Percentiles rank a stretch among this genome's conserved stretches.
phyloP scores from a whole-genome alignment of 2,329 filamentous ascomycete genomes.

The Pseudogymnoascus sp. region DNA sequence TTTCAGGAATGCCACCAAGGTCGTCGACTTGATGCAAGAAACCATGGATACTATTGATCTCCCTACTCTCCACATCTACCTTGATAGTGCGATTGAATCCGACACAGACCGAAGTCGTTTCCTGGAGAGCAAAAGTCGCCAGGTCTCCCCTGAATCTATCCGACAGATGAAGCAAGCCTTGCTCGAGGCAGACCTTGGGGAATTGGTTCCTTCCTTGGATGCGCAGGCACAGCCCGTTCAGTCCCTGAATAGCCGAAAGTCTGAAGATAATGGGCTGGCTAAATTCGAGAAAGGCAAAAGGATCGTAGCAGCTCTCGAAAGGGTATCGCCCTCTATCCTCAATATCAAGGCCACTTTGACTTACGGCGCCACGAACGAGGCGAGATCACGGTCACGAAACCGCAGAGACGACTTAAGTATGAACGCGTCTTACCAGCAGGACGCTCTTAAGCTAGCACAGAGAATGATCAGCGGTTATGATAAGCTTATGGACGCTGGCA shows the following conservation, averaged over 20 bases:
- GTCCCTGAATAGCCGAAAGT: not conserved
- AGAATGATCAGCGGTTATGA: slow-evolving; percentile 28
- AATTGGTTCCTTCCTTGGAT: not conserved
- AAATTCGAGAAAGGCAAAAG: slow-evolving; percentile 42
- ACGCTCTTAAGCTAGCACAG: slow-evolving; percentile 21
- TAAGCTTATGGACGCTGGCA: slow-evolving; percentile 21
- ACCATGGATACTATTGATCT: slow-evolving; percentile 41
- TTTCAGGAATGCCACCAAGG: slow-evolving; percentile 53
- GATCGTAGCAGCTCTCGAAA: slow-evolving; percentile 41
- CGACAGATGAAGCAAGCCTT: not conserved
- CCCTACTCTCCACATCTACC: slow-evolving; percentile 44
- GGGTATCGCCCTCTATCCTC: slow-evolving; percentile 28
- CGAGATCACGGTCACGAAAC: not conserved
- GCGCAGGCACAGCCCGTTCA: slow-evolving; percentile 14
- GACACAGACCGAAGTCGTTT: slow-evolving; percentile 31
- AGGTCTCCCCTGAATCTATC: not conserved
- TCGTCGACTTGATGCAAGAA: slow-evolving; percentile 57
- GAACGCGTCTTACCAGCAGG: slow-evolving; percentile 8
- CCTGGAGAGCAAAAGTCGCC: slow-evolving; percentile 16
- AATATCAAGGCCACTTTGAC: slow-evolving; percentile 22
- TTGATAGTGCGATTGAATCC: slow-evolving; percentile 45
- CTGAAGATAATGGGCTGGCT: slow-evolving; percentile 18
- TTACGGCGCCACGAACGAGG: slow-evolving; percentile 16
- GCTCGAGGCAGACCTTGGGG: not conserved
- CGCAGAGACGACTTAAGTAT: not conserved